A percentile compares a stretch with the other conserved stretches of the same genome.
These are phyloP conservation scores for Globisporangium nagaii DNA, from an alignment of 352 stramenopile species.

Conservation along the genomic window DNA sequence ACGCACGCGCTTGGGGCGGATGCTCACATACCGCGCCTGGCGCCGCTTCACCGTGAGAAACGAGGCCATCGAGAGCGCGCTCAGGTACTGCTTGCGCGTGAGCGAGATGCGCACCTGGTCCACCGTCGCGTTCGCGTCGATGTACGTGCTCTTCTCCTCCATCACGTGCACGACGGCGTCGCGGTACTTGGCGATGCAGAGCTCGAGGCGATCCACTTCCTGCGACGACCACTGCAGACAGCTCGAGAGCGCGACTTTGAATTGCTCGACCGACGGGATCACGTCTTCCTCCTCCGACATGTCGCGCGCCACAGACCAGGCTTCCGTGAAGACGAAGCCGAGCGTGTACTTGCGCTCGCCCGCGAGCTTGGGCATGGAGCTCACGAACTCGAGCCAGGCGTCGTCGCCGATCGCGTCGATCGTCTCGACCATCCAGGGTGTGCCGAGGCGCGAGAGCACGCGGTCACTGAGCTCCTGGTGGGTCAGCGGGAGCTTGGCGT, in stretches of 20 bases:
- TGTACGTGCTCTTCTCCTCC: conserved; percentile 86
- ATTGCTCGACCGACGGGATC: conserved; percentile 63
- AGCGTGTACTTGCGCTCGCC: conserved; percentile 75
- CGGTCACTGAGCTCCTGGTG: conserved; percentile 68
- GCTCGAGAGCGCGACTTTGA: conserved; percentile 66
- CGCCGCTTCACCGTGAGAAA: conserved; percentile 61
- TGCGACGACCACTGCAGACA: conserved; percentile 68
- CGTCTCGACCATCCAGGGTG: conserved; percentile 72
- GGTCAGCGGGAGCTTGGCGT: conserved; percentile 74
- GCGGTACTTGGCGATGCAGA: conserved; percentile 62
- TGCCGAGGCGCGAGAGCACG: conserved; percentile 67
- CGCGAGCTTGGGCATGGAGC: conserved; percentile 64
- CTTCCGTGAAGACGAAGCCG: conserved; percentile 81
- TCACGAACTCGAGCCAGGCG: conserved; percentile 62
- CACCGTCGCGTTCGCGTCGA: conserved; percentile 64
- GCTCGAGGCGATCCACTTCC: conserved; percentile 56
- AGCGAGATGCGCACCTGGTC: conserved; percentile 70
- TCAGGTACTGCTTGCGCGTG: conserved; percentile 67
- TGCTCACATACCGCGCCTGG: conserved; percentile 47
- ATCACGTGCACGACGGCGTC: conserved; percentile 80
- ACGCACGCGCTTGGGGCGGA: conserved; percentile 40
- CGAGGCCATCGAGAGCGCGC: conserved; percentile 63
- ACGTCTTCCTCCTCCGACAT: conserved; percentile 71
- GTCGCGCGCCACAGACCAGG: conserved; percentile 74
- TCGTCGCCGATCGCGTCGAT: conserved; percentile 68